These are phyloP conservation scores for Xylariaceae sp. DNA, from an alignment of 2,329 filamentous ascomycete species.

Conservation along the genomic window DNA sequence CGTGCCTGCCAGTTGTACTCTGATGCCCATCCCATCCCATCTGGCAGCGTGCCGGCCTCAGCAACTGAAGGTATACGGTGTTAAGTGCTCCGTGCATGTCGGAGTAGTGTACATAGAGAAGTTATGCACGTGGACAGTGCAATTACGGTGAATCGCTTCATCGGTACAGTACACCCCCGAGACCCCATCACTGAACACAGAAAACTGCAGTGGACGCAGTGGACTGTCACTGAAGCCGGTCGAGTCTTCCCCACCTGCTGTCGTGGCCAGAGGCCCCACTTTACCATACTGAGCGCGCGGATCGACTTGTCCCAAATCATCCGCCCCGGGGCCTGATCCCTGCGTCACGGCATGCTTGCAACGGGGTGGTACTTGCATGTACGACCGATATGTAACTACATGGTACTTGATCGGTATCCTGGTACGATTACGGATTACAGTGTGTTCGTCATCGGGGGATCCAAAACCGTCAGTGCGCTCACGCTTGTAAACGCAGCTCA, in stretches of 20 bases:
- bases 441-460: slow-evolving; percentile 21
- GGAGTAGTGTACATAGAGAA: too few relatives aligned
- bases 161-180: too few relatives aligned
- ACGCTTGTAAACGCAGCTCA: neutral
- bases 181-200: too few relatives aligned
- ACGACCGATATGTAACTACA: neutral
- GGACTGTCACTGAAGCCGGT: neutral
- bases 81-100: too few relatives aligned
- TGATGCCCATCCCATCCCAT: too few relatives aligned
- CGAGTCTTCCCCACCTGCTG: neutral
- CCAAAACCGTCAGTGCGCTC: slow-evolving; percentile 10
- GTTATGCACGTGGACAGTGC: too few relatives aligned
- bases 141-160: too few relatives aligned
- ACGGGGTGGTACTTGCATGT: slow-evolving; percentile 1
- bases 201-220: too few relatives aligned
- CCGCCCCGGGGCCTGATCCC: neutral
- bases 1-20: too few relatives aligned
- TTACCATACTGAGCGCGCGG: neutral
- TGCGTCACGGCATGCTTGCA: slow-evolving; percentile 7
- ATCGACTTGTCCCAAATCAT: neutral
- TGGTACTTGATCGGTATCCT: neutral
- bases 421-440: neutral
- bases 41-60: too few relatives aligned
- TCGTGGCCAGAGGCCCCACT: slow-evolving; percentile 2
- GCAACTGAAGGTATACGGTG: too few relatives aligned